Conservation (phyloP, 2,329 filamentous ascomycete species). For the Fusarium humuli region DNA sequence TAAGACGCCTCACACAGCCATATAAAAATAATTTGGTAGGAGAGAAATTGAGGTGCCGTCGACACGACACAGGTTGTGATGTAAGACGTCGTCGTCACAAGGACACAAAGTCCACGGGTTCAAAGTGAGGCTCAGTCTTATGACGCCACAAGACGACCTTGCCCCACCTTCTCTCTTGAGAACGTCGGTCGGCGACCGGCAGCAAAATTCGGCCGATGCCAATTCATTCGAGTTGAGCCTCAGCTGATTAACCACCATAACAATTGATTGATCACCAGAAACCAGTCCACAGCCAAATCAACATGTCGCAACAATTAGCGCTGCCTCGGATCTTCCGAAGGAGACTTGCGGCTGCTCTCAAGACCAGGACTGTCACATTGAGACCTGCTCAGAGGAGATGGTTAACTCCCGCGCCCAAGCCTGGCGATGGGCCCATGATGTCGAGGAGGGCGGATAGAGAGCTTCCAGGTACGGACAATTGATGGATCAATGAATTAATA, state of each 20-base stretch:
- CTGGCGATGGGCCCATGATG: slow-evolving; percentile 73
- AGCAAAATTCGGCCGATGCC: slow-evolving; percentile 46
- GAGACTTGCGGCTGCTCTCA: slow-evolving; percentile 43
- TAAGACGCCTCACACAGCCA: background rate
- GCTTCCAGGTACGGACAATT: slow-evolving; percentile 65
- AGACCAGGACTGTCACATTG: slow-evolving; percentile 27
- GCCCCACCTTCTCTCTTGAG: slow-evolving; percentile 23
- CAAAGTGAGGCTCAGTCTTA: slow-evolving; percentile 44
- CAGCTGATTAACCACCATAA: slow-evolving; percentile 36
- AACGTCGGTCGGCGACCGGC: slow-evolving; percentile 34
- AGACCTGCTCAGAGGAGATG: slow-evolving; percentile 57
- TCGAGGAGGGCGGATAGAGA: slow-evolving; percentile 73
- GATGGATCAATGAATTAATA: background rate
- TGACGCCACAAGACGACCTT: slow-evolving; percentile 42
- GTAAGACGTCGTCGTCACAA: slow-evolving; percentile 39
- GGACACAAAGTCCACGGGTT: slow-evolving; percentile 21
- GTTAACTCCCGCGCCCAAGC: slow-evolving; percentile 66
- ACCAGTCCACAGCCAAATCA: background rate
- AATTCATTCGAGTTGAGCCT: slow-evolving; percentile 27
- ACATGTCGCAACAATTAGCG: slow-evolving; percentile 42
- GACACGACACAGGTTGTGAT: slow-evolving; percentile 1
- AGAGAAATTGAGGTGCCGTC: background rate
- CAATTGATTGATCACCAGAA: slow-evolving; percentile 10
- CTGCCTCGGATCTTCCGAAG: slow-evolving; percentile 45
- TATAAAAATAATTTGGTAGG: background rate